Evolutionary conservation across 139 green algal genomes (phyloP).

Genomic region (Eudorina sp.): DNA sequence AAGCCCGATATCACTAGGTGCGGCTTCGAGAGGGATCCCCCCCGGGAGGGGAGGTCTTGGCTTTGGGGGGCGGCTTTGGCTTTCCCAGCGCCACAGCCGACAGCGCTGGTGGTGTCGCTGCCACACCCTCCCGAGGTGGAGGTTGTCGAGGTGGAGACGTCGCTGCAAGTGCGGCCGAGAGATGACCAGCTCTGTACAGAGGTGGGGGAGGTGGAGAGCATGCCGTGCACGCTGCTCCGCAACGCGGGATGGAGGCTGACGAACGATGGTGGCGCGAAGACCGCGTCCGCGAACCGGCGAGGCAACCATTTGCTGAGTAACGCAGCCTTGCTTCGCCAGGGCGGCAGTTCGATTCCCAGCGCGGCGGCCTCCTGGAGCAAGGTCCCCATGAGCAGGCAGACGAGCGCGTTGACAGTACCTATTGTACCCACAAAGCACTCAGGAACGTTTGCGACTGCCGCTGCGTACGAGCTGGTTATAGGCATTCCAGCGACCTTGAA

Average conservation of each 20-base stretch:
- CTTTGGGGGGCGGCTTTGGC: too few relatives aligned
- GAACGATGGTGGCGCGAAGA: neutral
- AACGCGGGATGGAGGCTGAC: constrained; percentile 3
- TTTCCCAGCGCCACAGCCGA: neutral
- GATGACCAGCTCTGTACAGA: constrained; percentile 1
- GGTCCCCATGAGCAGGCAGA: neutral
- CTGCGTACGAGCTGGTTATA: neutral
- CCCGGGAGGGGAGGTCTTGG: too few relatives aligned
- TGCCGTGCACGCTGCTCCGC: constrained; percentile 33
- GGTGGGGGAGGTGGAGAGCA: neutral
- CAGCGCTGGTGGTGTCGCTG: neutral
- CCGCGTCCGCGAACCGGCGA: constrained; percentile 13
- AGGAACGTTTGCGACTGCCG: neutral
- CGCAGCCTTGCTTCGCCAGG: constrained; percentile 24
- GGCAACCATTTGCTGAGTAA: constrained; percentile 38
- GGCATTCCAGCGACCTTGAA: constrained; percentile 3
- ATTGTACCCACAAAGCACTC: constrained; percentile 33
- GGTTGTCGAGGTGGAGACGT: neutral
- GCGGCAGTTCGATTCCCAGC: constrained; percentile 12
- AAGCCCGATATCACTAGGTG: neutral
- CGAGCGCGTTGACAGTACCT: constrained; percentile 31
- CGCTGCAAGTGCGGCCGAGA: neutral
- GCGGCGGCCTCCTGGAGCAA: neutral
- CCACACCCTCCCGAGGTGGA: neutral
- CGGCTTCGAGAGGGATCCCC: neutral